These are phyloP conservation scores for Chytriomyces confervae DNA, from an alignment of 192 early-diverging fungal genomes.

Conservation along the genomic window DNA sequence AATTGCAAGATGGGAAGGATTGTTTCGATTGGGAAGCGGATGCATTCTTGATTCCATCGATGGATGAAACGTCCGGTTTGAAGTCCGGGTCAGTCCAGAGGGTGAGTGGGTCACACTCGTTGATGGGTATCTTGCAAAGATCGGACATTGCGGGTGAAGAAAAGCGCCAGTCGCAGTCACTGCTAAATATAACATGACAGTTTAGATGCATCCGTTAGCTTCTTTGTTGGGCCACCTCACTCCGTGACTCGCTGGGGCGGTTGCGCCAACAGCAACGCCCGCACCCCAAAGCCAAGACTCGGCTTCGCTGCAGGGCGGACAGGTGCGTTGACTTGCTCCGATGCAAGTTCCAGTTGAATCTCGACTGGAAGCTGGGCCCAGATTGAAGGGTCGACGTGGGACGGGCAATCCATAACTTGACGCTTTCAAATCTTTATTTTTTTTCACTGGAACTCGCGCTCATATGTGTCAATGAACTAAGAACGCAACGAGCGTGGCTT, in stretches of 20 bases:
- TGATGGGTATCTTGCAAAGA: no score
- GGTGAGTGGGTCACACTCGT: no score
- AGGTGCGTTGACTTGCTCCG: not conserved
- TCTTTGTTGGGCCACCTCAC: no score
- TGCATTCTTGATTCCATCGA: conserved; percentile 21
- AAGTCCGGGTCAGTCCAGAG: conserved; percentile 31
- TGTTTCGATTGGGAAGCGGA: not conserved
- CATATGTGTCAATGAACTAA: no score
- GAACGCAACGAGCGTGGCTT: no score
- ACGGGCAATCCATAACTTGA: not conserved
- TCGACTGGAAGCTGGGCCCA: conserved; percentile 18
- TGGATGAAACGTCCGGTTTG: conserved; percentile 24
- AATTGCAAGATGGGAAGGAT: conserved; percentile 12
- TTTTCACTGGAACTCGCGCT: no score
- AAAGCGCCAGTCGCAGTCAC: not conserved
- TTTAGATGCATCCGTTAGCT: not conserved
- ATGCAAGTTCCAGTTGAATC: conserved; percentile 7
- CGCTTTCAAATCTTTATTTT: not conserved
- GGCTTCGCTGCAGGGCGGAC: not conserved
- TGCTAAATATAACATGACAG: not conserved
- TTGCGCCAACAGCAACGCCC: not conserved
- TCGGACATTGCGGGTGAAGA: not conserved
- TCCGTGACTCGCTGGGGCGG: no score
- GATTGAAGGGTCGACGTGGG: conserved; percentile 1
- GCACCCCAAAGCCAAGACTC: not conserved